phyloP scores from a whole-genome alignment of 139 green algal species.

The Coelastrella sp. region DNA sequence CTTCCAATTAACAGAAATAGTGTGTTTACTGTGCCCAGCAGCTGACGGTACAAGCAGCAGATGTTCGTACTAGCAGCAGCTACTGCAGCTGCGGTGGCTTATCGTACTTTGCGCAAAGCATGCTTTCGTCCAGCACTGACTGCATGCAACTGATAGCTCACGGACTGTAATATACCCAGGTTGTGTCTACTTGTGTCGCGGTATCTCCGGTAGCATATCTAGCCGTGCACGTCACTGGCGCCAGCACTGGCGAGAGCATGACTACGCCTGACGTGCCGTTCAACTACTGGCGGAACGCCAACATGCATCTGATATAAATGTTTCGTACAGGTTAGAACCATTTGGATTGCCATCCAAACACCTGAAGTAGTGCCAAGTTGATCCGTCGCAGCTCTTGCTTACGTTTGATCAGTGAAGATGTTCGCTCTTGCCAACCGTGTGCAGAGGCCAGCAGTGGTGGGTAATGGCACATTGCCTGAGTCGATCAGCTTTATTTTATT shows the following conservation, averaged over 20 bases:
- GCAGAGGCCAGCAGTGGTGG: background rate
- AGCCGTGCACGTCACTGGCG: background rate
- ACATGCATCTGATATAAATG: background rate
- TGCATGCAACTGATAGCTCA: no score
- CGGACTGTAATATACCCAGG: background rate
- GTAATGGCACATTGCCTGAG: background rate
- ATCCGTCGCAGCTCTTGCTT: background rate
- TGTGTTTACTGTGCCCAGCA: no score
- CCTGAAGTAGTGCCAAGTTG: background rate
- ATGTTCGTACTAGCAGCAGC: no score
- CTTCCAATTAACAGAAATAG: no score
- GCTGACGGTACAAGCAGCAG: no score
- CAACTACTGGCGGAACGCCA: background rate
- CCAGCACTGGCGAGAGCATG: background rate
- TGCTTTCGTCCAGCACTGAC: no score
- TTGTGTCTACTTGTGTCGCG: background rate
- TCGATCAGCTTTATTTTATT: no score
- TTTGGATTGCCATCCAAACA: no score
- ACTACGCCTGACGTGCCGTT: background rate
- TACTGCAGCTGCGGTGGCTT: no score
- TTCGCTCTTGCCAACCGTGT: conserved; percentile 8
- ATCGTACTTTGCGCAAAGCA: no score
- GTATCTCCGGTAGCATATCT: background rate
- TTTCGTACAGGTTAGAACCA: background rate
- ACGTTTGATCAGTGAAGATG: background rate